Percentiles rank a stretch among this genome's conserved stretches.
phyloP scores from a whole-genome alignment of 257 asterid species.

The Cordia subcordata region DNA sequence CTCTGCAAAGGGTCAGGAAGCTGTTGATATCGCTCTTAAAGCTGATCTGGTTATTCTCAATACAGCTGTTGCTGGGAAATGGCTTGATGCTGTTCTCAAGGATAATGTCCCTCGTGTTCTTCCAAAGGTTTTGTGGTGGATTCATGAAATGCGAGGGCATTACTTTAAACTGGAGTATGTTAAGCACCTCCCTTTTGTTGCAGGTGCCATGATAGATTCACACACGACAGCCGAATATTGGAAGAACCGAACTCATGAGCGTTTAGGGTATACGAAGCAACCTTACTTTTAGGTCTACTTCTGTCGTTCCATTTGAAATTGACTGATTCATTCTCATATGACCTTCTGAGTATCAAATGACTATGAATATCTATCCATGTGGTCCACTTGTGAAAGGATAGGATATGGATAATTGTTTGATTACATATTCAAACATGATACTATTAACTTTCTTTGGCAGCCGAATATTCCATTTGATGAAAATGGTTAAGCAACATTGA shows the following conservation, averaged over 20 bases:
- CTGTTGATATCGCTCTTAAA: conserved; percentile 69
- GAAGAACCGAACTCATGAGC: conserved; percentile 78
- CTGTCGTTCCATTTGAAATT: no score
- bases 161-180: conserved; percentile 94
- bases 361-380: no score
- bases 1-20: conserved; percentile 74
- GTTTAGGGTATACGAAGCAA: conserved; percentile 49
- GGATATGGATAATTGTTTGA: no score
- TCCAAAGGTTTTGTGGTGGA: conserved; percentile 99
- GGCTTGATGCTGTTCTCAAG: conserved; percentile 89
- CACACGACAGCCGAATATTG: conserved; percentile 85
- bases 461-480: no score
- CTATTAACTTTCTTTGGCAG: no score
- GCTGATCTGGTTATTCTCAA: conserved; percentile 83
- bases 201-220: conserved; percentile 99
- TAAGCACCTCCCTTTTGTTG: conserved; percentile 97
- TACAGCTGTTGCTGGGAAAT: conserved; percentile 97
- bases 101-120: conserved; percentile 67
- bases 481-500: no score
- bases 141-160: conserved; percentile 99
- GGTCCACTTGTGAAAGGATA: no score
- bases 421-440: no score
- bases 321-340: no score
- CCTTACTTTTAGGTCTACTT: conserved; percentile 2
- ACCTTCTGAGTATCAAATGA: no score